A percentile compares a stretch with the other conserved stretches of the same genome.
Evolutionary conservation across 805 yeast genomes (phyloP).

Genomic region (Maudiozyma saulgeensis): DNA sequence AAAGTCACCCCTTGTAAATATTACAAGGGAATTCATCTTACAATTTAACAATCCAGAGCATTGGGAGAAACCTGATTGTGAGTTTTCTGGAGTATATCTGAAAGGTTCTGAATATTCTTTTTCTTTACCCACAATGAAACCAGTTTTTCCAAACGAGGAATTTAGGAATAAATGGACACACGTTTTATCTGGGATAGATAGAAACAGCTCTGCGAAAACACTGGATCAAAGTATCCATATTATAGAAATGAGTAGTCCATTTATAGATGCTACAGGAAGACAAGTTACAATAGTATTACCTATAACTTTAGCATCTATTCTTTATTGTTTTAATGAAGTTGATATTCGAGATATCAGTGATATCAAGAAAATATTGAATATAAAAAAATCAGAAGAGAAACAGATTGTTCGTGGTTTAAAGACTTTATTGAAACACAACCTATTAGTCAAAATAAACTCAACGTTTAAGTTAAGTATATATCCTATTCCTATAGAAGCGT

Average conservation of each 20-base stretch:
- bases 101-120: background rate
- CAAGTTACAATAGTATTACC: conserved; percentile 1
- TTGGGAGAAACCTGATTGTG: background rate
- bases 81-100: conserved; percentile 1
- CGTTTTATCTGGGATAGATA: background rate
- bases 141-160: background rate
- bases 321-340: conserved; percentile 10
- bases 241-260: conserved; percentile 10
- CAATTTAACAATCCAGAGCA: background rate
- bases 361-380: conserved; percentile 3
- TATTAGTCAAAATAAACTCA: background rate
- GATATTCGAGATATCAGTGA: conserved; percentile 1
- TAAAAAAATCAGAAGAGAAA: conserved; percentile 1
- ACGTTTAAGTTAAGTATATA: background rate
- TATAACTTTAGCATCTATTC: conserved; percentile 12
- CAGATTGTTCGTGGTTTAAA: conserved; percentile 4
- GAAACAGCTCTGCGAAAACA: background rate
- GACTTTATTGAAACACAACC: background rate
- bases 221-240: conserved; percentile 2
- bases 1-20: background rate
- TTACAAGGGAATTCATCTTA: background rate
- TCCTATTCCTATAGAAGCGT: background rate
- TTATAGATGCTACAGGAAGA: background rate
- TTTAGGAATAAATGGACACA: background rate
- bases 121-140: background rate